Percentiles rank a stretch among this genome's conserved stretches.
Conservation (phyloP, 257 asterid genomes). For the Solanum piurae region DNA sequence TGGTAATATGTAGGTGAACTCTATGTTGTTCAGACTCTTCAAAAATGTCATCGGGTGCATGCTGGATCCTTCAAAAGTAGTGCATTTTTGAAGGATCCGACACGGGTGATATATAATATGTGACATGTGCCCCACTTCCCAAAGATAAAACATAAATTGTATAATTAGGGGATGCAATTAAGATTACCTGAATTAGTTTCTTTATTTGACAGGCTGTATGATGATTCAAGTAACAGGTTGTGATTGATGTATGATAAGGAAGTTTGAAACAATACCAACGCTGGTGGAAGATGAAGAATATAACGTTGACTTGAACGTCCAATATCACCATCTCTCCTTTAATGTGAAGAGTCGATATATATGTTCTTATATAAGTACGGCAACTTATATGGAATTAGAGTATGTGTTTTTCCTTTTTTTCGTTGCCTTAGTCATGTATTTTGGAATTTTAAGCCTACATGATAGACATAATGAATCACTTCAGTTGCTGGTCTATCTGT, state of each 20-base stretch:
- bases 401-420: neutral
- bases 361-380: neutral
- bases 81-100: neutral
- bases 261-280: neutral
- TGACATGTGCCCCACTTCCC: neutral
- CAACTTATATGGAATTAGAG: neutral
- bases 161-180: neutral
- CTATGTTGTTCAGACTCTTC: neutral
- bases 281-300: neutral
- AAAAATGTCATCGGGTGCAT: neutral
- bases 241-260: neutral
- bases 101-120: neutral
- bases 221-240: neutral
- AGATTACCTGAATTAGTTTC: neutral
- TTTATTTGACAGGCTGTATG: neutral
- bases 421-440: neutral
- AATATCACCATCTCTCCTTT: neutral
- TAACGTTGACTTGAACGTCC: neutral
- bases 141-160: neutral
- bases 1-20: neutral
- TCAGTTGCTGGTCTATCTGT: neutral
- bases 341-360: neutral
- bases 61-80: neutral
- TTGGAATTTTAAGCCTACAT: neutral
- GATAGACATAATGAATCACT: neutral